Conservation (phyloP, 805 yeast genomes). For the Kregervanrija pseudodelftensis region DNA sequence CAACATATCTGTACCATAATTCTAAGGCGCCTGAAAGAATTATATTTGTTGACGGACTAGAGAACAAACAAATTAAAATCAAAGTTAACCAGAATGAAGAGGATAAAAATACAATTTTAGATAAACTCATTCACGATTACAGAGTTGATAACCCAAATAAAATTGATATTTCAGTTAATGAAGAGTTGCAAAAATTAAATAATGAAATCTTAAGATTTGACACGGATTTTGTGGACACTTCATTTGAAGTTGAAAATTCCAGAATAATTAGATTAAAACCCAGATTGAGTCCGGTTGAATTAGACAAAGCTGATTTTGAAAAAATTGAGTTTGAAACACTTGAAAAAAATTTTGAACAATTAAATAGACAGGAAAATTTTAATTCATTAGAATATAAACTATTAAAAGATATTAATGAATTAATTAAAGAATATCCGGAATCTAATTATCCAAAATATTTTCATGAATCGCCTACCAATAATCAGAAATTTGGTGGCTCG, state of each 20-base stretch:
- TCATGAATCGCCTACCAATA: slow-evolving; percentile 29
- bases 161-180: too few relatives aligned
- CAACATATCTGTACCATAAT: slow-evolving; percentile 24
- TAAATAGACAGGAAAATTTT: neutral
- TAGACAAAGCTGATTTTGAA: neutral
- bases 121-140: too few relatives aligned
- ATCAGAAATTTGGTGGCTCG: slow-evolving; percentile 4
- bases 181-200: too few relatives aligned
- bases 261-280: too few relatives aligned
- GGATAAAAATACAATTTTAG: too few relatives aligned
- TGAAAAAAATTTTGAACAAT: neutral
- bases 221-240: too few relatives aligned
- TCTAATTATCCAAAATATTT: slow-evolving; percentile 29
- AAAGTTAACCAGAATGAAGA: too few relatives aligned
- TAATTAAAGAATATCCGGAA: neutral
- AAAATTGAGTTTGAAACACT: neutral
- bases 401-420: slow-evolving; percentile 2
- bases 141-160: too few relatives aligned
- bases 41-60: slow-evolving; percentile 8
- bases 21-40: slow-evolving; percentile 26
- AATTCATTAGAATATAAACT: slow-evolving; percentile 9
- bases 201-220: too few relatives aligned
- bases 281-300: neutral
- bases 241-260: too few relatives aligned
- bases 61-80: neutral